phyloP scores from a whole-genome alignment of 1,139 yeast genomes.

The Protomyces inundatus region DNA sequence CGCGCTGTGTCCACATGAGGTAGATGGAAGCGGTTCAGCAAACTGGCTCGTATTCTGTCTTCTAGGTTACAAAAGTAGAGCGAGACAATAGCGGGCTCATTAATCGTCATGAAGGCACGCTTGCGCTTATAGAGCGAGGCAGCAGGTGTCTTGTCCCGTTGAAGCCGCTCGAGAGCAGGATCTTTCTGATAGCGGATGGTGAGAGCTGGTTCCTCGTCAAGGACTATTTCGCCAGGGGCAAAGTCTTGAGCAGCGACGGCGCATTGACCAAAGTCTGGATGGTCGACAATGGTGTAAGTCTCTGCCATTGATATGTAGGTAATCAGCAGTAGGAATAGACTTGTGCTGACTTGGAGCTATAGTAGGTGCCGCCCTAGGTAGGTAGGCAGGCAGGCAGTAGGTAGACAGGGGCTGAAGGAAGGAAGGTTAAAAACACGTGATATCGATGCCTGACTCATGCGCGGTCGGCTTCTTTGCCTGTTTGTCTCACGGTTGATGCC shows the following conservation, averaged over 20 bases:
- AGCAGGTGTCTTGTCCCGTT: not conserved
- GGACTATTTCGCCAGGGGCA: constrained; percentile 5
- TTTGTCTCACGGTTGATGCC: no score
- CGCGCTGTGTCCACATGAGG: not conserved
- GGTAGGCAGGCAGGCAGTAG: no score
- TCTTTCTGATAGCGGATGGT: constrained; percentile 7
- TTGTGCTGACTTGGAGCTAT: no score
- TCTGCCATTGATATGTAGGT: no score
- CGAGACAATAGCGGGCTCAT: constrained; percentile 5
- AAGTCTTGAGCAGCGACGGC: constrained; percentile 12
- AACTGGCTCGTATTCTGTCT: not conserved
- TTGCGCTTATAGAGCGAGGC: constrained; percentile 5
- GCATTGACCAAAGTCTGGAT: constrained; percentile 13
- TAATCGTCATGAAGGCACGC: constrained; percentile 17
- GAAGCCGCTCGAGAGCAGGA: not conserved
- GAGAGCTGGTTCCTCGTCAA: constrained; percentile 8
- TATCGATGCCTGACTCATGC: no score
- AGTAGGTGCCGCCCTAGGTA: no score
- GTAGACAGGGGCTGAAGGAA: no score
- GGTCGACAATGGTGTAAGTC: not conserved
- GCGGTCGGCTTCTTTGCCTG: no score
- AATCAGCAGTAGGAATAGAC: no score
- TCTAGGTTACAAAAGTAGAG: not conserved
- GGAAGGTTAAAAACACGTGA: no score
- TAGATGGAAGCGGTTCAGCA: not conserved